Evolutionary conservation across 2,329 filamentous ascomycete genomes (phyloP).

Genomic region (Microdochium bolleyi): DNA sequence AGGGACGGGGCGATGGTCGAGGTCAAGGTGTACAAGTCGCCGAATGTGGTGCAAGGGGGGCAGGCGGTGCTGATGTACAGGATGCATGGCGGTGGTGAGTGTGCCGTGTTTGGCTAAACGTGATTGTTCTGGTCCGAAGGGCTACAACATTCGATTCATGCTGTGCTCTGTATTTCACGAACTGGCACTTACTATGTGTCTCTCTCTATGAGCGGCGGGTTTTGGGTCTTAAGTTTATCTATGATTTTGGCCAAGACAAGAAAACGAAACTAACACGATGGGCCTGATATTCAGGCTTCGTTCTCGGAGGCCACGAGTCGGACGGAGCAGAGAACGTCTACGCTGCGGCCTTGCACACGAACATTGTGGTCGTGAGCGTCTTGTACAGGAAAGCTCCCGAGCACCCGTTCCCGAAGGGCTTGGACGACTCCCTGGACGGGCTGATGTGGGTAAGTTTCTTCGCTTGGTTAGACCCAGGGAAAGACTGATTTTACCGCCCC

Average conservation of each 20-base stretch:
- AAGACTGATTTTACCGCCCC: no score
- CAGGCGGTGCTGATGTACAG: slow-evolving; percentile 18
- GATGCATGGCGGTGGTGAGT: slow-evolving; percentile 26
- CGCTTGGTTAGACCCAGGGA: no score
- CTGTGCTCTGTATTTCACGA: neutral
- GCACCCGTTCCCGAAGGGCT: slow-evolving; percentile 37
- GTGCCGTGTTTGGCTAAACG: no score
- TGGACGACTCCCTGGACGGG: slow-evolving; percentile 43
- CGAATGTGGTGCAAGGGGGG: slow-evolving; percentile 6
- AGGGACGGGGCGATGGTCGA: slow-evolving; percentile 25
- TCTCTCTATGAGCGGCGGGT: no score
- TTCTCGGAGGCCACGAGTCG: slow-evolving; percentile 21
- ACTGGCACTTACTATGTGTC: neutral
- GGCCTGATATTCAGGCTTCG: slow-evolving; percentile 11
- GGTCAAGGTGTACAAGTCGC: slow-evolving; percentile 24
- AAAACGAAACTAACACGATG: neutral
- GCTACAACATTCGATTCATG: no score
- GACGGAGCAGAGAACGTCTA: slow-evolving; percentile 26
- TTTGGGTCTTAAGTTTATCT: no score
- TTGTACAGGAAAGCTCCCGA: slow-evolving; percentile 33
- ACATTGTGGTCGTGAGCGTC: slow-evolving; percentile 26
- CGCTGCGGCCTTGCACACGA: slow-evolving; percentile 16
- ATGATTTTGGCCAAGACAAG: no score
- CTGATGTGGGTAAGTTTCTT: slow-evolving; percentile 24
- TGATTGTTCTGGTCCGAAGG: no score